phyloP scores from a whole-genome alignment of 2,329 filamentous ascomycete genomes.

The Aspergillus alliaceus region DNA sequence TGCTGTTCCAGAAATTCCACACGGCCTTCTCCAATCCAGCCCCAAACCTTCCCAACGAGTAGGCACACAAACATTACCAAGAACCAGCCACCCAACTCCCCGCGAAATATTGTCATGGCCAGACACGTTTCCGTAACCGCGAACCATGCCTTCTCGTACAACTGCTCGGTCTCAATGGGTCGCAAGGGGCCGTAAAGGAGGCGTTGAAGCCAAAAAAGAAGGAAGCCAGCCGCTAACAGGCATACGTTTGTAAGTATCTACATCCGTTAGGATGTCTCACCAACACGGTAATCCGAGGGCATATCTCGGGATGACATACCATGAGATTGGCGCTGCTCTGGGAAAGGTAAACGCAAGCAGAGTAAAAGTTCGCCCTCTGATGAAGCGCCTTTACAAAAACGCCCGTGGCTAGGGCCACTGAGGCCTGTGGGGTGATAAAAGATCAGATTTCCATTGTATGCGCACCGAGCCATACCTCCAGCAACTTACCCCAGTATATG shows the following conservation, averaged over 20 bases:
- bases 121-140: slow-evolving; percentile 94
- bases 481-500: slow-evolving; percentile 52
- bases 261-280: not conserved
- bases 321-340: slow-evolving; percentile 95
- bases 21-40: slow-evolving; percentile 94
- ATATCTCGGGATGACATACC: slow-evolving; percentile 52
- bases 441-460: slow-evolving; percentile 5
- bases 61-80: slow-evolving; percentile 93
- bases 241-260: slow-evolving; percentile 90
- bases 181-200: slow-evolving; percentile 88
- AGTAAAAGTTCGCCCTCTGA: slow-evolving; percentile 97
- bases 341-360: slow-evolving; percentile 91
- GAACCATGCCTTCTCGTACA: slow-evolving; percentile 98
- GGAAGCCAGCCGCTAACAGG: slow-evolving; percentile 74
- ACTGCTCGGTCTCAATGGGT: slow-evolving; percentile 91
- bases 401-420: slow-evolving; percentile 76
- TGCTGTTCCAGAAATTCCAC: slow-evolving; percentile 96
- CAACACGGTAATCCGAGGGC: not conserved
- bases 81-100: slow-evolving; percentile 92
- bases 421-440: slow-evolving; percentile 58
- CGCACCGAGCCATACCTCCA: not conserved
- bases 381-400: slow-evolving; percentile 90
- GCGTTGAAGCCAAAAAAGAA: slow-evolving; percentile 85
- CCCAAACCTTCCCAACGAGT: slow-evolving; percentile 94
- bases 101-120: slow-evolving; percentile 97